Evolutionary conservation across 2,329 filamentous ascomycete species (phyloP), one percentile per base, ranked within the genome.

Genomic region (Knufia fluminis): DNA sequence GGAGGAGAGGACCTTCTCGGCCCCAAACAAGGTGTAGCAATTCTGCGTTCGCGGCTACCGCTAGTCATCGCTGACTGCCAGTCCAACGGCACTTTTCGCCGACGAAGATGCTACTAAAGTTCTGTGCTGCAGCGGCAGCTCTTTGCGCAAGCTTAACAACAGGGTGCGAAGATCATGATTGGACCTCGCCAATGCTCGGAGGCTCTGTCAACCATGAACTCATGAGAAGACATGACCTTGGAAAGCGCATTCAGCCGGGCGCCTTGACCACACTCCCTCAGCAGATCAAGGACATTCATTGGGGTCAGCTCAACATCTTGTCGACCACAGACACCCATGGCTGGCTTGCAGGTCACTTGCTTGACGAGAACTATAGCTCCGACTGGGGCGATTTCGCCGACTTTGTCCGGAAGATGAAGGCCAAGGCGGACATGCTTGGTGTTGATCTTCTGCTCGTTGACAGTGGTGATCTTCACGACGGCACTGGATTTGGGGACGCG

Each of bases 341-440:
- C 17, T 79, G 78, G 78, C 68, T 81, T 16, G 74, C 77, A 57
- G 76, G 77, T 2, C 76, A 80, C 59, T 61, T 82, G 54, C 82
- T 81, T 10, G 45, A 48, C 24, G 45, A 48, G 22, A 48, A 48
- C 23, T 48, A 48, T 17, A 78, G 79, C 35, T 79, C 78, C 1
- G 80, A 83, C 59, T 83, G 79, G 77, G 80, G 80, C 20, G 80
- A 83, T 61, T 82, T 76, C 61, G 77, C 78, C 36, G 75, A 75
- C 48, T 82, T 83, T 59, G 71, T 74, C 10, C 72, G 70, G 44
- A 73, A 73, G 53, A 80, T 83, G 76, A 78, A 77, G 62, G 65
- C 74, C 49, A 78, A 75, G 57, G 79, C 80, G 3, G 66, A 68
- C 17, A 67, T 72, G 10, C 67, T 80, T 54, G 73, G 74, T 8